Evolutionary conservation across 2,329 filamentous ascomycete species (phyloP), one percentile per base, ranked within the genome.

Genomic region (Pseudofabraea citricarpa): DNA sequence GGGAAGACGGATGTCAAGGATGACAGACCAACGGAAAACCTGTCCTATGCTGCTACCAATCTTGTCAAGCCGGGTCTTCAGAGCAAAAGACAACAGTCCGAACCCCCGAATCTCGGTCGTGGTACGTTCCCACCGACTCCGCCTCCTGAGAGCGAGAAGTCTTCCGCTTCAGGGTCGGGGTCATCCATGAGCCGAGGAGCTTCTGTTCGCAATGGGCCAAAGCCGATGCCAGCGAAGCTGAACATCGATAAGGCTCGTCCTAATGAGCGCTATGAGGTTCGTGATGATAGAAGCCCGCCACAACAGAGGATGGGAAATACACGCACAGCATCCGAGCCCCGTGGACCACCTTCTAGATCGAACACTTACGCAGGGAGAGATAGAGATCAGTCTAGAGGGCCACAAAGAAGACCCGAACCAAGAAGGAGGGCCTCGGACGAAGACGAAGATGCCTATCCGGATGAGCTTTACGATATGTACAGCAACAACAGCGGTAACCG

Each of bases 41-140:
- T 96, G 40, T 96, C 91, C 1, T 97, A 86, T 57, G 93, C 88
- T 20, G 91, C 91, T 4, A 89, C 89, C 29, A 95, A 97, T 56
- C 79, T 97, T 7, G 91, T 97, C 49, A 93, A 93, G 62, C 85
- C 88, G 23, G 87, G 86, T 39, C 72, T 97, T 24, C 77, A 79
- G 54, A 91, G 86, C 59, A 81, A 87, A 52, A 21, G 15, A 22
- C 21, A 18, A 58, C 88, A 94, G 57, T 88, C 93, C 60, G 93
- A 87, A 15, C 90, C 93, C 60, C 88, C 89, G 7, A 87, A 88
- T 1, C 71, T 81, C 51, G 80, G 79, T 60, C 82, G 89, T 56
- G 87, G 87, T 56, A 79, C 91, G 50, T 96, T 97, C 70, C 93
- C 93, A 15, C 93, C 93, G n/a, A 97, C 93, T n/a, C 93, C 93